phyloP scores from a whole-genome alignment of 116 monocot genomes.

The Phalaenopsis hybrid region DNA sequence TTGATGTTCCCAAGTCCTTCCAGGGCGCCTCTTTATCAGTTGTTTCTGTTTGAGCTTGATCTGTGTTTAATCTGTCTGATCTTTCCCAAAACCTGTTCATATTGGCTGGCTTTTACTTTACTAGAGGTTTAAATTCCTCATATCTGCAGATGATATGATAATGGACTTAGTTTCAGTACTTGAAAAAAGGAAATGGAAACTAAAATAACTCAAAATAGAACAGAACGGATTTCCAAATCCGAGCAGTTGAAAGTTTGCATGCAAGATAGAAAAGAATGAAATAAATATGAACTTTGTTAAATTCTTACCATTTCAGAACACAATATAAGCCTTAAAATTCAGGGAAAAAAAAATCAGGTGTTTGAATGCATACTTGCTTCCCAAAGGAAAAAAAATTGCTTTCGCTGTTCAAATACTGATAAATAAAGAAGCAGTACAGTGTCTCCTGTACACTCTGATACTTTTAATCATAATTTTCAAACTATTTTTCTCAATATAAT shows the following conservation, averaged over 20 bases:
- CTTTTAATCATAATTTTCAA: not conserved
- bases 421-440: not conserved
- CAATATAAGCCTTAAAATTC: not conserved
- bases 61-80: slow-evolving; percentile 14
- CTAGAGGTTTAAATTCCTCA: not conserved
- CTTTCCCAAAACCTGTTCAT: slow-evolving; percentile 27
- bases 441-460: not conserved
- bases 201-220: not conserved
- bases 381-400: slow-evolving; percentile 5
- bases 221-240: not conserved
- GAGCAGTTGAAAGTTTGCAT: not conserved
- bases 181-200: not conserved
- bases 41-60: slow-evolving; percentile 12
- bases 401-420: slow-evolving; percentile 3
- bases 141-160: not conserved
- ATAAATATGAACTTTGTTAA: not conserved
- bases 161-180: not conserved
- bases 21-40: slow-evolving; percentile 22
- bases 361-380: slow-evolving; percentile 1
- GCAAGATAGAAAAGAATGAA: not conserved
- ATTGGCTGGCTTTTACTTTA: not conserved
- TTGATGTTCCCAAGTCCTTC: slow-evolving; percentile 41
- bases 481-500: not conserved
- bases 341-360: not conserved
- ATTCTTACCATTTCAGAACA: too few species aligned